Conservation (phyloP, 805 yeast genomes). For the Kuraishia borneana region DNA sequence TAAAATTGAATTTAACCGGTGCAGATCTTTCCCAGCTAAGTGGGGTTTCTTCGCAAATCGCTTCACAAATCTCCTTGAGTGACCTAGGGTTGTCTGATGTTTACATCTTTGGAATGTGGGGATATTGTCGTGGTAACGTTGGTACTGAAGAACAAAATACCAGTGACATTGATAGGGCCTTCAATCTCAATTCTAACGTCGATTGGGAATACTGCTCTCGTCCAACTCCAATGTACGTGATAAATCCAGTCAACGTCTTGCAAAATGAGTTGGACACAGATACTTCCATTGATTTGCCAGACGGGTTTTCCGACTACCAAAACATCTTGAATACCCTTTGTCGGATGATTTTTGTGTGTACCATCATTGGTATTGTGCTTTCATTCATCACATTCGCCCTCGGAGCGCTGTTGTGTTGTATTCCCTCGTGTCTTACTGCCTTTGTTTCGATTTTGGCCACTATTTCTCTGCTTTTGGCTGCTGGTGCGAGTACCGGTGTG, state of each 20-base stretch:
- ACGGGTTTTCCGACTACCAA: conserved; percentile 33
- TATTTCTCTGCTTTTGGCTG: conserved; percentile 25
- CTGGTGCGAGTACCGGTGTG: conserved; percentile 56
- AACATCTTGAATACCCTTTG: conserved; percentile 33
- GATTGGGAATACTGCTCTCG: conserved; percentile 38
- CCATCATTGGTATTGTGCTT: conserved; percentile 35
- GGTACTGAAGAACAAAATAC: conserved; percentile 6
- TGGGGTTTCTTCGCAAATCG: conserved; percentile 6
- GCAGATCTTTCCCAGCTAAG: conserved; percentile 13
- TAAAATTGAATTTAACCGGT: conserved; percentile 32
- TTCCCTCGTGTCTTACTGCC: conserved; percentile 32
- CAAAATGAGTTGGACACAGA: conserved; percentile 9
- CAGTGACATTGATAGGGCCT: conserved; percentile 16
- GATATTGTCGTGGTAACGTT: conserved; percentile 41
- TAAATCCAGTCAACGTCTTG: conserved; percentile 36
- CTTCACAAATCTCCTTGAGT: conserved; percentile 7
- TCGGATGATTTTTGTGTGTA: conserved; percentile 47
- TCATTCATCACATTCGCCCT: conserved; percentile 29
- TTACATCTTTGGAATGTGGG: conserved; percentile 51
- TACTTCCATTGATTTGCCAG: conserved; percentile 38
- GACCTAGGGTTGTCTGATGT: conserved; percentile 30
- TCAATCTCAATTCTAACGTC: conserved; percentile 9
- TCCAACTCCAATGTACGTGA: conserved; percentile 42
- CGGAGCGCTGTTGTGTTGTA: conserved; percentile 32
- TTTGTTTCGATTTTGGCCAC: conserved; percentile 31